Conservation (phyloP, 1,284 basidiomycete genomes). For the Ganoderma boninense region DNA sequence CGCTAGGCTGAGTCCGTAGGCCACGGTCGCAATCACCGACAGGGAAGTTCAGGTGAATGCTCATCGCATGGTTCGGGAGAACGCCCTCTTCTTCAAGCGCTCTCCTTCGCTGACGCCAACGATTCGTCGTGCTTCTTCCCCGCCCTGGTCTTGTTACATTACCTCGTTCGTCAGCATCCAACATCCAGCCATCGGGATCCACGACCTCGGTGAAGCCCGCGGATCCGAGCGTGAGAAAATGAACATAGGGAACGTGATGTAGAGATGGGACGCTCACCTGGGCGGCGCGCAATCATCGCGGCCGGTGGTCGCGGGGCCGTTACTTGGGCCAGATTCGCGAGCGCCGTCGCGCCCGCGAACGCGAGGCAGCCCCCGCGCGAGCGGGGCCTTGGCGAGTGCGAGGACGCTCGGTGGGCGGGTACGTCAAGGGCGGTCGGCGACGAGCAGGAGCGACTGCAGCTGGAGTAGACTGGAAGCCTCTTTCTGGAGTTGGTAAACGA, state of each 20-base stretch:
- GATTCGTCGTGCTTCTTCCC: conserved; percentile 2
- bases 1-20: not conserved
- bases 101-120: not conserved
- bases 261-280: not conserved
- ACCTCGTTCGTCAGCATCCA: not conserved
- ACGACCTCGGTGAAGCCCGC: not conserved
- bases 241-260: not conserved
- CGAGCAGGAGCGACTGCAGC: not conserved
- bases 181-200: not conserved
- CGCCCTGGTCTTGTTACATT: not conserved
- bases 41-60: not conserved
- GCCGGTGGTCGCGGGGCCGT: not conserved
- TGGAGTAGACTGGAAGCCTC: not conserved
- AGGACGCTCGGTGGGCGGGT: conserved; percentile 2
- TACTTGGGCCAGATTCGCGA: not conserved
- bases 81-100: not conserved
- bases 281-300: not conserved
- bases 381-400: not conserved
- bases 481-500: not conserved
- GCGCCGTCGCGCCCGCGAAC: not conserved
- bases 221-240: not conserved
- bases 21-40: not conserved
- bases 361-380: not conserved
- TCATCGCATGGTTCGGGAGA: conserved; percentile 1
- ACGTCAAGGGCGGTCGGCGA: not conserved